These are phyloP conservation scores for Pestalotiopsis sp. DNA, from an alignment of 2,329 filamentous ascomycete genomes.

Conservation along the genomic window DNA sequence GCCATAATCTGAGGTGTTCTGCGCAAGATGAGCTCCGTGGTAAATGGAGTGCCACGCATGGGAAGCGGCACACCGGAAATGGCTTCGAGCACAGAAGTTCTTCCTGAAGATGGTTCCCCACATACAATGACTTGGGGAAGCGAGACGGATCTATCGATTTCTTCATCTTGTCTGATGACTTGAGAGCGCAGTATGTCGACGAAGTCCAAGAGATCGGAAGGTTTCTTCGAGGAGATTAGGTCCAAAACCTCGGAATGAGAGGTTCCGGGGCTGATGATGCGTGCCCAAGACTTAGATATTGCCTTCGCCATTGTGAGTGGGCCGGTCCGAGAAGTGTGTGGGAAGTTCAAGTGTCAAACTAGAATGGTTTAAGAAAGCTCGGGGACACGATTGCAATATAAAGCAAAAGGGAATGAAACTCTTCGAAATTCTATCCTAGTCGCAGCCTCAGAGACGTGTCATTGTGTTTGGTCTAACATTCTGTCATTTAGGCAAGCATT, in stretches of 20 bases:
- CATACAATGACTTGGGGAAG: slow-evolving; percentile 57
- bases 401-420: no score
- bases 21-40: slow-evolving; percentile 61
- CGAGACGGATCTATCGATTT: slow-evolving; percentile 30
- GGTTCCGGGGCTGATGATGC: no score
- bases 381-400: no score
- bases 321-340: neutral
- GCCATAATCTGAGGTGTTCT: slow-evolving; percentile 37
- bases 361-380: no score
- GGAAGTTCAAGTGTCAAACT: neutral
- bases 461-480: no score
- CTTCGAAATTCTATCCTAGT: no score
- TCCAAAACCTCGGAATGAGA: neutral
- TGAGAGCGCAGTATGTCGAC: slow-evolving; percentile 41
- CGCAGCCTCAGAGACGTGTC: no score
- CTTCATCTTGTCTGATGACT: slow-evolving; percentile 30
- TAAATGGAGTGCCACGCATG: neutral
- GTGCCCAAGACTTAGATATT: no score
- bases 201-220: slow-evolving; percentile 39
- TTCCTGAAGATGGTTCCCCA: slow-evolving; percentile 65
- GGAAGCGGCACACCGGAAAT: slow-evolving; percentile 66
- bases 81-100: slow-evolving; percentile 67
- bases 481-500: no score
- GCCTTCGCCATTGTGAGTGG: no score
- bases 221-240: slow-evolving; percentile 23